These are phyloP conservation scores for Beverwykella pulmonaria DNA, from an alignment of 495 filamentous ascomycete genomes.

Conservation along the genomic window DNA sequence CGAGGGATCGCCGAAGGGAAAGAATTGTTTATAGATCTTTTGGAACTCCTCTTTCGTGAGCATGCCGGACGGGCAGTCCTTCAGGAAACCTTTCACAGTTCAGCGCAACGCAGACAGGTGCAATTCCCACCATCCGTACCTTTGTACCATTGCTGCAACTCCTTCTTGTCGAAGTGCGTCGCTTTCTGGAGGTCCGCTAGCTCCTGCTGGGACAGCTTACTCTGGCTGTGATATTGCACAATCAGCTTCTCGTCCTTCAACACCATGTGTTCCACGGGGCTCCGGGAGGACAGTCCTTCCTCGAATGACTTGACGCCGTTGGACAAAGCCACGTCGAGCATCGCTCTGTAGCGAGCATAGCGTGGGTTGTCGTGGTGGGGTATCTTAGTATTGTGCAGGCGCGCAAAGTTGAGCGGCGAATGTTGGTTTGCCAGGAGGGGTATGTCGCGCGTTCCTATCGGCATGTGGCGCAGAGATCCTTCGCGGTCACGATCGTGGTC, in stretches of 20 bases:
- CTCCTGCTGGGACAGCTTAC: conserved; percentile 91
- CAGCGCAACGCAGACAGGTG: not conserved
- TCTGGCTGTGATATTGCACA: conserved; percentile 44
- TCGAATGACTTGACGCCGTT: conserved; percentile 12
- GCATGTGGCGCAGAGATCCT: conserved; percentile 10
- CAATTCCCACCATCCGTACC: conserved; percentile 54
- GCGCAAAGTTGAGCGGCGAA: conserved; percentile 28
- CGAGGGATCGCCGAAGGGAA: conserved; percentile 95
- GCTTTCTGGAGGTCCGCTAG: conserved; percentile 91
- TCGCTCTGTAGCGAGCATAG: conserved; percentile 19
- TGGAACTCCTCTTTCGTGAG: conserved; percentile 98
- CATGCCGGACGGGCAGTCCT: conserved; percentile 95
- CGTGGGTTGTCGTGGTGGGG: conserved; percentile 27
- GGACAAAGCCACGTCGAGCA: conserved; percentile 9
- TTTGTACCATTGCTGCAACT: conserved; percentile 99
- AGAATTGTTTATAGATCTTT: conserved; percentile 99
- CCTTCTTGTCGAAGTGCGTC: conserved; percentile 99
- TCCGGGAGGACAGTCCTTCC: conserved; percentile 2
- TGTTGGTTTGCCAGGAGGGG: conserved; percentile 17
- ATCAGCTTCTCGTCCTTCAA: conserved; percentile 24
- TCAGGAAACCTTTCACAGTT: conserved; percentile 75
- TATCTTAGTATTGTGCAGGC: conserved; percentile 18
- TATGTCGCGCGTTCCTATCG: conserved; percentile 2
- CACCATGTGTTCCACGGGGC: conserved; percentile 11
- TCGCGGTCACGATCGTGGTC: conserved; percentile 5